Base-by-base conservation (phyloP, 179 eudicot genomes). In the Gypsophila paniculata region DNA sequence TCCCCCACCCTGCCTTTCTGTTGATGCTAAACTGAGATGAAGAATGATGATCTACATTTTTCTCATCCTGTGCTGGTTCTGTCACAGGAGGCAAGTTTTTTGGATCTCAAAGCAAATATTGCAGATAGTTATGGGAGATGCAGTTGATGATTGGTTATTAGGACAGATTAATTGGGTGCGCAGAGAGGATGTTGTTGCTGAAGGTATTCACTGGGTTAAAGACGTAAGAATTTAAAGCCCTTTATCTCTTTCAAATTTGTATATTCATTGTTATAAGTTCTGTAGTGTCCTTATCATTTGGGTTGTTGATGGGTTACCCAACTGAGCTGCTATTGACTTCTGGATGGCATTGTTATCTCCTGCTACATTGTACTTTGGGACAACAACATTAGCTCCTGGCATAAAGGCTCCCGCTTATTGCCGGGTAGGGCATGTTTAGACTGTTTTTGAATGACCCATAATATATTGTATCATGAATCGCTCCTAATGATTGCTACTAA, bases 21-120 rank as follows among this genome's bases (percentile, higher is more conserved):
- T 39, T 19, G 34, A 10, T 68, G 63, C 60, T 67, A 57, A 71
- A 48, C 9, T 58, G 66, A 32, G 12, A 22, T 29, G 34, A 29
- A 4, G 34, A 29, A 9, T 11, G 21, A 19, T 32, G 64, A 42
- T 51, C 17, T 42, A 51, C n/a, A 26, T 65, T 36, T 61, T 42
- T 66, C 69, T 51, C 39, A 46, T 52, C 18, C 11, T 14, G 54
- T n/a, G 39, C 55, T 72, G 63, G 73, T 72, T 17, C 73, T 59
- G 32, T 46, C 71, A 80, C 89, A 95, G 99, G 85, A 84, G 99
- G 82, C 99, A 95, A 74, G 99, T 90, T 10, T 90, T 95, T 76
- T 95, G 99, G 99, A 92, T 95, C 72, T 95, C 99, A 76, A 95
- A 92, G 79, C 97, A 95, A 85, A 92, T 95, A 72, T 81, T 95